Conservation (phyloP, 176 grass and related monocot species). For the Oryza longistaminata region DNA sequence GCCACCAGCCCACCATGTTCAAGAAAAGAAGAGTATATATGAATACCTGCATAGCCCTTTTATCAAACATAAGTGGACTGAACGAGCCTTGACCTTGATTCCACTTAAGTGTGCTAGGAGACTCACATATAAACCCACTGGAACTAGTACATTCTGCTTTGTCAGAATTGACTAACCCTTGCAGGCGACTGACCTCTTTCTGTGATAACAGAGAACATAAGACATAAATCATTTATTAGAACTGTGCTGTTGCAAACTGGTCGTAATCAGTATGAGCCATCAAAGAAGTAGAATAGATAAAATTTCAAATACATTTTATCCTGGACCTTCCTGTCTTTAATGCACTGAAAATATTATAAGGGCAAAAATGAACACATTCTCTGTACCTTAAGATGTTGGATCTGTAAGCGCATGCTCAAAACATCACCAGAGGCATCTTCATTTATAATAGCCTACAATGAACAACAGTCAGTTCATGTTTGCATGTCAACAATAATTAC, state of each 20-base stretch:
- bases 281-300: slow-evolving; percentile 9
- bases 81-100: slow-evolving; percentile 60
- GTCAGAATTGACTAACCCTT: slow-evolving; percentile 58
- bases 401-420: slow-evolving; percentile 91
- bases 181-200: slow-evolving; percentile 83
- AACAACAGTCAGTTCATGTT: slow-evolving; percentile 27
- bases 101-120: slow-evolving; percentile 80
- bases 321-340: neutral
- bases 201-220: slow-evolving; percentile 37
- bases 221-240: slow-evolving; percentile 24
- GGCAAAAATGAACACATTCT: slow-evolving; percentile 3
- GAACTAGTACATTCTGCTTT: slow-evolving; percentile 42
- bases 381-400: slow-evolving; percentile 92
- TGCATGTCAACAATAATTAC: neutral
- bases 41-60: slow-evolving; percentile 73
- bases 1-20: slow-evolving; percentile 13
- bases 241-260: neutral
- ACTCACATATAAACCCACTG: slow-evolving; percentile 44
- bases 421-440: slow-evolving; percentile 98
- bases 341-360: slow-evolving; percentile 5
- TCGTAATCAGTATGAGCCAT: neutral
- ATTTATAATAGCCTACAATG: slow-evolving; percentile 79
- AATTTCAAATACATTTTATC: neutral
- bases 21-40: slow-evolving; percentile 28
- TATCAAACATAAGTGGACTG: slow-evolving; percentile 90